Evolutionary conservation across 176 grass and related monocot species (phyloP), one percentile per base, ranked within the genome.

Genomic region (bread wheat (Triticum aestivum)): DNA sequence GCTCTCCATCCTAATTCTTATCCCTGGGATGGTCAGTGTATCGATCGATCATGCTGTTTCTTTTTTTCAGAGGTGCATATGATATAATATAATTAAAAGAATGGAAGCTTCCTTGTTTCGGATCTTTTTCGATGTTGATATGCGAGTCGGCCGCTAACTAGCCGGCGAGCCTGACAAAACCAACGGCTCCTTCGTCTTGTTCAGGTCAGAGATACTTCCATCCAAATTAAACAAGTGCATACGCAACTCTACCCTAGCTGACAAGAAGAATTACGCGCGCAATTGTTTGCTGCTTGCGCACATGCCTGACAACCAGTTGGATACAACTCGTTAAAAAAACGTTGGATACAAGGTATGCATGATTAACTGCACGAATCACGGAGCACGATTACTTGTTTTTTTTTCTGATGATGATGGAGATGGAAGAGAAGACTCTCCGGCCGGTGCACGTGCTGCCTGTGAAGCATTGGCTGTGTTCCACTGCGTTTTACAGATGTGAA

Each of bases 371-470:
- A 78, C 63, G 44, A 54, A 66, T 77, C 83, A 67, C 72, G 83
- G 83, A 54, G 59, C 42, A 41, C 35, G 17, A 14, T n/a, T 73
- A 8, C 11, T 33, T 26, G n/a, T 17, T 75, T 5, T 54, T 0
- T 76, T 0, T 30, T 20, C n/a, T 9, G 17, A 12, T 49, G 44
- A 75, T 49, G 44, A 51, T 17, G 24, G 73, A 75, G 41, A 6
- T 51, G 41, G 72, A 58, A 58, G 54, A 75, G 71, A 41, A 23
- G 38, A 3, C 24, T 75, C 11, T 75, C 33, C 84, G 29, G 75
- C 33, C 33, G 33, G n/a, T 71, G 65, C 84, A 86, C 76, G 35
- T 86, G 64, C 15, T 69, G 74, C 84, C 45, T 32, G 75, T 61
- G 47, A 68, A 21, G 82, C 38, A 84, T 21, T 39, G 61, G 51